phyloP scores from a whole-genome alignment of 164 flowering plant species.

The Cinnamomum micranthum region DNA sequence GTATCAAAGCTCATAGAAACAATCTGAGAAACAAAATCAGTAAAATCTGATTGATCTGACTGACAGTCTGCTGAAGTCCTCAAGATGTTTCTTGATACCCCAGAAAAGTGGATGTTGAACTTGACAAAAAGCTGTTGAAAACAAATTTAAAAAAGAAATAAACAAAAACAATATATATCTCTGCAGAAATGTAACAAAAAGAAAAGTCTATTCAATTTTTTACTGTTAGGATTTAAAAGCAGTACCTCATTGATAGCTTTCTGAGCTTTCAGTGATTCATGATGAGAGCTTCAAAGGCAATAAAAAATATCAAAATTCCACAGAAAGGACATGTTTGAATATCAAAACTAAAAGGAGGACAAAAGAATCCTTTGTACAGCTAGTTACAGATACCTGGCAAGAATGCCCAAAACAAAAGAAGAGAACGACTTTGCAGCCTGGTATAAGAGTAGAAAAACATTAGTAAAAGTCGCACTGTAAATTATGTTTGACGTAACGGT shows the following conservation, averaged over 20 bases:
- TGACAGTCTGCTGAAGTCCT: constrained; percentile 30
- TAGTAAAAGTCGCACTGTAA: constrained; percentile 13
- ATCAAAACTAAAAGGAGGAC: not conserved
- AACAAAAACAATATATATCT: not conserved
- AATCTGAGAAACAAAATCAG: constrained; percentile 76
- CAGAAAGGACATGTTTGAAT: not conserved
- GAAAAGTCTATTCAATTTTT: not conserved
- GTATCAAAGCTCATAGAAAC: constrained; percentile 80
- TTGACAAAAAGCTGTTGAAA: constrained; percentile 80
- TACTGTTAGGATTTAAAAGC: not conserved
- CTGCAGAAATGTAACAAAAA: not conserved
- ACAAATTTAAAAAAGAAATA: not conserved
- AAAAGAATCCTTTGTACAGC: not conserved
- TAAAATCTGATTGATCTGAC: constrained; percentile 48
- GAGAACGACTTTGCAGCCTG: constrained; percentile 81
- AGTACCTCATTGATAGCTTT: constrained; percentile 93
- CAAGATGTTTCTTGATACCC: constrained; percentile 70
- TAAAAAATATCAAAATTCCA: constrained; percentile 5
- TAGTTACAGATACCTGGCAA: constrained; percentile 55
- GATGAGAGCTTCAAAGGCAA: constrained; percentile 69
- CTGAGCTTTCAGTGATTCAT: constrained; percentile 89
- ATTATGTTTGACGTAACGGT: constrained; percentile 7
- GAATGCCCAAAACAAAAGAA: constrained; percentile 74
- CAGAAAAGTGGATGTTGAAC: constrained; percentile 88
- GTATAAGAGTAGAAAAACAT: constrained; percentile 10